Evolutionary conservation across 2,329 filamentous ascomycete species (phyloP), one percentile per base, ranked within the genome.

Genomic region (Xylariales sp.): DNA sequence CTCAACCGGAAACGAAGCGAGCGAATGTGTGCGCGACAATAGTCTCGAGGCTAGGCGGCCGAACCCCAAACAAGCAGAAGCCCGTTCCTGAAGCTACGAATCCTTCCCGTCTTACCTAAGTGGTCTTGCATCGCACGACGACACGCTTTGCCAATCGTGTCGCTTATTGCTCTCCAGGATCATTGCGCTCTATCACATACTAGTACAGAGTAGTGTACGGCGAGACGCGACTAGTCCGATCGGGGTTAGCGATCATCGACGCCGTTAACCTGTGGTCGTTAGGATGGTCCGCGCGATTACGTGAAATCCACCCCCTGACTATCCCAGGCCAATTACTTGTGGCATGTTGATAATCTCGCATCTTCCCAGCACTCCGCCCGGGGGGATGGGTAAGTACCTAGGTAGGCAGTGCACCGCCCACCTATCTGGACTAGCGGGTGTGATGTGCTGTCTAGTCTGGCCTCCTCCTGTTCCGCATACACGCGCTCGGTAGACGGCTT

Each of bases 261-360:
- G 16, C 23, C 36, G 60, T 56, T 63, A 63, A 10, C 36, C 8
- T 39, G 36, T 23, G 23, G 23, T 23, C 23, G 23, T 23, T 23
- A 23, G 23, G 23, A 41, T 61, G 8, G n/a, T 23, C 10, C 39
- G 49, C 41, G 36, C 53, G 30, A 48, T 23, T 30, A 41, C 16
- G 43, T 56, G 36, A 41, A 62, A 23, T 23, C 3, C 36, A 10
- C 8, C 36, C 52, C 32, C 43, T 53, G 32, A 41, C 54, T 14
- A 6, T 45, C 36, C 9, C n/a, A 6, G n/a, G 36, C 46, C 62
- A 64, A 64, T 64, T 8, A 41, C 9, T 14, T 41, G 14, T 41
- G 45, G 34, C 30, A 16, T 46, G 28, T 52, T 58, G 53, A 23
- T 64, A 55, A 64, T 64, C 53, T 64, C 54, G 53, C 52, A 10